Evolutionary conservation across 352 stramenopile species (phyloP), one percentile per base, ranked within the genome.

Genomic region (Phytophthora sp.): DNA sequence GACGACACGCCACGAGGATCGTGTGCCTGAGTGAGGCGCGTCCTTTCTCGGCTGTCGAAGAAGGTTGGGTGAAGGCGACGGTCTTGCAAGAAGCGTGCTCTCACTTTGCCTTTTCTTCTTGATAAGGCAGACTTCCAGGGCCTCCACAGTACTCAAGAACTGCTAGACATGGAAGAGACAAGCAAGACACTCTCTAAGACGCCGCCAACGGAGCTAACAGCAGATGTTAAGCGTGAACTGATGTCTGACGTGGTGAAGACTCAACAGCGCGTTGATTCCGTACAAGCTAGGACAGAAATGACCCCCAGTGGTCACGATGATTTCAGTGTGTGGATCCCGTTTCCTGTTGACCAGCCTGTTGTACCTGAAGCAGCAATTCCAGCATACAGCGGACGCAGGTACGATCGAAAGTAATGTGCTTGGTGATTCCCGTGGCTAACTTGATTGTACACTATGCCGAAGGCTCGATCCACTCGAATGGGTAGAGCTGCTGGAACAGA

Each of bases 401-500:
- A 65, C 26, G 43, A 9, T 54, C 41, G 10, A 56, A 8, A 27
- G 57, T 7, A 15, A 13, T 6, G 2, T 13, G 17, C n/a, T n/a
- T 15, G 38, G 4, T 32, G 20, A 34, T 46, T 2, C 54, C 7
- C 30, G 9, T 32, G 3, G 17, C 32, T 55, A 45, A 35, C 34
- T 28, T 13, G 0, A 32, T 26, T 26, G 38, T 13, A 42, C 23
- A 31, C 11, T 41, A 15, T 59, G 9, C 39, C 20, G 27, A 23
- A 79, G 66, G 9, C 41, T 82, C 6, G 62, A 65, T 10, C 48
- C 63, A 9, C 58, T 48, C 7, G 79, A 89, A 26, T 93, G 82
- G 84, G 64, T 87, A 1, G 76, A 87, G n/a, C 38, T 93, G 6
- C 62, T 93, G 12, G 54, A 74, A 1, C 62, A 67, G 17, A 55